Conservation (phyloP, 805 yeast species). For the Ogataea ramenticola region DNA sequence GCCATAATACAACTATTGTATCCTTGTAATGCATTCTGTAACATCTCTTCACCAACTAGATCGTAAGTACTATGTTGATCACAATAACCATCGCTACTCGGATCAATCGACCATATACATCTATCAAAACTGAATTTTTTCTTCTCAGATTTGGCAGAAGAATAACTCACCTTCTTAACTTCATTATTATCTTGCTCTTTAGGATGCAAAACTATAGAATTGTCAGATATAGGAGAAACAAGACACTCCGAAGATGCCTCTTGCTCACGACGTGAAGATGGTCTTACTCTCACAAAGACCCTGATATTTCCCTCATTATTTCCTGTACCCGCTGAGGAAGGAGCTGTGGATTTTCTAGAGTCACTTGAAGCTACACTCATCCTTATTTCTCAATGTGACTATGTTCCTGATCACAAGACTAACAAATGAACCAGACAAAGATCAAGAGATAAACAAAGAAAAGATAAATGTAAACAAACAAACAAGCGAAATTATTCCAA, state of each 20-base stretch:
- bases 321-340: background rate
- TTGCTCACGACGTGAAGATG: constrained; percentile 26
- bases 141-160: constrained; percentile 18
- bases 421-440: no score
- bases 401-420: no score
- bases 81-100: constrained; percentile 27
- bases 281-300: constrained; percentile 49
- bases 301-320: constrained; percentile 25
- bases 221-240: background rate
- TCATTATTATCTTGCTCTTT: constrained; percentile 10
- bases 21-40: constrained; percentile 61
- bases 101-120: constrained; percentile 41
- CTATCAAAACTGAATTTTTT: constrained; percentile 45
- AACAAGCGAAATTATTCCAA: no score
- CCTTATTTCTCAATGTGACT: no score
- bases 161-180: no score
- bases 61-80: constrained; percentile 46
- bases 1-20: constrained; percentile 26
- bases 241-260: background rate
- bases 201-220: background rate
- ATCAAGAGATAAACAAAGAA: no score
- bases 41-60: constrained; percentile 48
- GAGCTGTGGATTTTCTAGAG: background rate
- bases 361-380: no score
- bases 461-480: no score